These are phyloP conservation scores for Neocucurbitaria cava DNA, from an alignment of 2,329 filamentous ascomycete genomes.

Conservation along the genomic window DNA sequence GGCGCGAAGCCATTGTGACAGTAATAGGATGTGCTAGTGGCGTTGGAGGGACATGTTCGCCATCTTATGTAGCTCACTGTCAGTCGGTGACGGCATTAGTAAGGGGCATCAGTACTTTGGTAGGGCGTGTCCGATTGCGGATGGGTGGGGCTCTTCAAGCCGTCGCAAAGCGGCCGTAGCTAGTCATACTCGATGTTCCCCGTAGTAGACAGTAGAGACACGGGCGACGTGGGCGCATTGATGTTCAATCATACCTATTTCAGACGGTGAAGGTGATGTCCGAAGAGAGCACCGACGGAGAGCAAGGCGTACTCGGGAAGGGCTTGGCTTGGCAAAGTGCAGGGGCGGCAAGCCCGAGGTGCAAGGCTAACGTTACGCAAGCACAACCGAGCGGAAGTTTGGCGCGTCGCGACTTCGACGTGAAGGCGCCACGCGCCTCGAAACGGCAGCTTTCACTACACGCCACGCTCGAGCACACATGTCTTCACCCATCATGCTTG, in stretches of 20 bases:
- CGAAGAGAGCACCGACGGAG: background rate
- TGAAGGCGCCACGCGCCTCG: conserved; percentile 23
- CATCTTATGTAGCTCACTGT: background rate
- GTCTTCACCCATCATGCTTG: conserved; percentile 11
- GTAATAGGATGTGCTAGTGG: background rate
- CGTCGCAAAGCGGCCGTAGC: conserved; percentile 10
- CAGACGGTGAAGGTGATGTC: background rate
- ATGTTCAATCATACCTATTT: background rate
- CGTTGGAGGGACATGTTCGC: background rate
- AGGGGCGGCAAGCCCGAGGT: conserved; percentile 15
- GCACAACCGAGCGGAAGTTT: conserved; percentile 13
- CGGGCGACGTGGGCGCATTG: background rate
- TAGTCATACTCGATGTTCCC: background rate
- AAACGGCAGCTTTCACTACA: conserved; percentile 7
- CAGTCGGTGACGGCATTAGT: conserved; percentile 1
- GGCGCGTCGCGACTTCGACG: conserved; percentile 26
- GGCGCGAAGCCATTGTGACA: conserved; percentile 23
- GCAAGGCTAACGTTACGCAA: too few relatives aligned
- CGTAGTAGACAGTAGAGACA: background rate
- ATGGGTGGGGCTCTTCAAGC: conserved; percentile 1
- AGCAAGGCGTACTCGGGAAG: conserved; percentile 5
- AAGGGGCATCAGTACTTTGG: conserved; percentile 12
- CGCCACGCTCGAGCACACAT: background rate
- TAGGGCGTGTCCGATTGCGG: conserved; percentile 27
- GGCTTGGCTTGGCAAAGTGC: conserved; percentile 11